A percentile compares a stretch with the other conserved stretches of the same genome.
Evolutionary conservation across 1,284 basidiomycete genomes (phyloP).

Genomic region (Mixia osmundae): DNA sequence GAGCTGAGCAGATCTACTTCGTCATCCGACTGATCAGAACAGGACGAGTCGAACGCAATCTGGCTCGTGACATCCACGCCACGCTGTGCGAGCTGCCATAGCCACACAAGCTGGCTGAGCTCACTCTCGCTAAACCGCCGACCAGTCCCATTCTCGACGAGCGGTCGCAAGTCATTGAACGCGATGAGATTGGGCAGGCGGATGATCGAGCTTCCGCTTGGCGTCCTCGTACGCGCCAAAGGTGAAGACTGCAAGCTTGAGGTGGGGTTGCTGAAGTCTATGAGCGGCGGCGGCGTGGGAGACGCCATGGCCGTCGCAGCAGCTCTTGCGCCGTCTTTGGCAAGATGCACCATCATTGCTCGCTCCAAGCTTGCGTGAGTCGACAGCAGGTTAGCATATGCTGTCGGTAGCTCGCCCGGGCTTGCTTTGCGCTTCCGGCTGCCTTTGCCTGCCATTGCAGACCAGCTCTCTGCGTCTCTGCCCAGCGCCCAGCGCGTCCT

Average conservation of each 20-base stretch:
- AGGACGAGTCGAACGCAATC: too few relatives aligned
- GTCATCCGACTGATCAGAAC: too few relatives aligned
- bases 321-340: slow-evolving; percentile 7
- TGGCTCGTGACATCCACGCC: too few relatives aligned
- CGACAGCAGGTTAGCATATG: slow-evolving; percentile 22
- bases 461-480: too few relatives aligned
- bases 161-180: slow-evolving; percentile 2
- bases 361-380: slow-evolving; percentile 8
- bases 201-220: too few relatives aligned
- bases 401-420: slow-evolving; percentile 19
- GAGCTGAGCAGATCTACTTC: too few relatives aligned
- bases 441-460: too few relatives aligned
- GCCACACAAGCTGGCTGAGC: slow-evolving; percentile 8
- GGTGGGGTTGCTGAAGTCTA: not conserved
- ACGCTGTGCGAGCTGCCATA: slow-evolving; percentile 6
- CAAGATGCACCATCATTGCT: slow-evolving; percentile 7
- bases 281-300: not conserved
- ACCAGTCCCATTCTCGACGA: slow-evolving; percentile 5
- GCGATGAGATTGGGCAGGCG: slow-evolving; percentile 7
- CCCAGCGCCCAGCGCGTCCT: too few relatives aligned
- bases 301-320: slow-evolving; percentile 1
- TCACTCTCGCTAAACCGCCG: slow-evolving; percentile 5
- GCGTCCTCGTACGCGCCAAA: too few relatives aligned
- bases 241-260: too few relatives aligned
- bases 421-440: too few relatives aligned